A percentile compares a stretch with the other conserved stretches of the same genome.
Conservation (phyloP, 495 filamentous ascomycete genomes). For the Daldinia childiae region DNA sequence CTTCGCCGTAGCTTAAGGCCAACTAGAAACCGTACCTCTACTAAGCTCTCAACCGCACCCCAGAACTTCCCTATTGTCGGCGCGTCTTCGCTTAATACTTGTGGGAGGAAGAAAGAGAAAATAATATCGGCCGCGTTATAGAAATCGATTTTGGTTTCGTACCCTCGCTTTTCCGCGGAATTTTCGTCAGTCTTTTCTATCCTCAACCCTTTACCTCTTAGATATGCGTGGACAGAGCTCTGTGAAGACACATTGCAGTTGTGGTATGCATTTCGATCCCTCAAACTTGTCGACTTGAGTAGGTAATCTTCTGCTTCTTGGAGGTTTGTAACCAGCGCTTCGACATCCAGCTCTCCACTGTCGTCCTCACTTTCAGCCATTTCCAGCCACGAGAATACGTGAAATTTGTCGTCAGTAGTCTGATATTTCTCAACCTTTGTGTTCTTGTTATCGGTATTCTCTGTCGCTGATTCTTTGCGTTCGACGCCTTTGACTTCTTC, state of each 20-base stretch:
- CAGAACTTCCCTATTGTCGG: constrained; percentile 49
- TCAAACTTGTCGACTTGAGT: constrained; percentile 23
- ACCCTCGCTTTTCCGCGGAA: constrained; percentile 20
- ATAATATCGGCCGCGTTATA: constrained; percentile 47
- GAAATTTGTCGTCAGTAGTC: constrained; percentile 22
- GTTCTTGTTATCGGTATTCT: not conserved
- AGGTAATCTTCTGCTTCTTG: constrained; percentile 31
- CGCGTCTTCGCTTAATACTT: constrained; percentile 11
- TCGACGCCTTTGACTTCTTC: not conserved
- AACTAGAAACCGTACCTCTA: constrained; percentile 34
- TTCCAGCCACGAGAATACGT: constrained; percentile 43
- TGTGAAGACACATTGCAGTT: constrained; percentile 24
- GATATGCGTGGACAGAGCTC: constrained; percentile 15
- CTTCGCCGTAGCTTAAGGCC: not conserved
- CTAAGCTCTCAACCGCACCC: constrained; percentile 44
- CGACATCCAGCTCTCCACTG: not conserved
- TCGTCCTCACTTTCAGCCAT: constrained; percentile 7
- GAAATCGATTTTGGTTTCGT: constrained; percentile 43
- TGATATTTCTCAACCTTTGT: not conserved
- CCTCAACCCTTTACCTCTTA: constrained; percentile 14
- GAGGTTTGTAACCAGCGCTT: constrained; percentile 22
- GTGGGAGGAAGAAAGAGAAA: constrained; percentile 51
- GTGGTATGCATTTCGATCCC: constrained; percentile 31
- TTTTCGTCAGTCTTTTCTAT: constrained; percentile 27
- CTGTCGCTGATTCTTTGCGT: not conserved